Evolutionary conservation across 768 basidiomycete genomes (phyloP).

Genomic region (Lactarius sp.): DNA sequence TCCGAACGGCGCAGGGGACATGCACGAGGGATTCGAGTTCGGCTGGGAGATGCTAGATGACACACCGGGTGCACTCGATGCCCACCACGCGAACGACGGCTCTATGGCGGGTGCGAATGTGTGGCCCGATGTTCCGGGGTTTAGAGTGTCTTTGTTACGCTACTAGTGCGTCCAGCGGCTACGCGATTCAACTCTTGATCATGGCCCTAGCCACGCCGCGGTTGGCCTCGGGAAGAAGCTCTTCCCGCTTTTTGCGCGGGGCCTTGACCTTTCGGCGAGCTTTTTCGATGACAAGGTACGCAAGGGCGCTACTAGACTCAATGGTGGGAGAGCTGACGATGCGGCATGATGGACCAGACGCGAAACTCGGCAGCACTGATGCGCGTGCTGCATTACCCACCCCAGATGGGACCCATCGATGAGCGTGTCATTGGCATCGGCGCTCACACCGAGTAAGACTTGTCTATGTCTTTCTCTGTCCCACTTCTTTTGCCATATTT

Average conservation of each 20-base stretch:
- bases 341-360: constrained; percentile 37
- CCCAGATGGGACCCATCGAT: constrained; percentile 55
- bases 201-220: constrained; percentile 43
- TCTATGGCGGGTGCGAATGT: constrained; percentile 68
- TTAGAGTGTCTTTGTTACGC: constrained; percentile 51
- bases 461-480: constrained; percentile 26
- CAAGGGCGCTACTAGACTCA: background rate
- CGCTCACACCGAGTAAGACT: constrained; percentile 67
- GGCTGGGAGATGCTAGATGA: constrained; percentile 59
- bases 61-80: constrained; percentile 26
- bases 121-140: constrained; percentile 66
- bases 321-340: background rate
- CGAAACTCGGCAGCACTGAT: constrained; percentile 59
- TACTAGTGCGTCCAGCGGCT: constrained; percentile 54
- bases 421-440: constrained; percentile 78
- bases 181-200: background rate
- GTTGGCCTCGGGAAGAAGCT: constrained; percentile 49
- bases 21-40: constrained; percentile 89
- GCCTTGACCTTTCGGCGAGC: constrained; percentile 52
- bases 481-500: background rate
- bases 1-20: constrained; percentile 71
- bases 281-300: constrained; percentile 67
- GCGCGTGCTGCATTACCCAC: constrained; percentile 71
- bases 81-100: constrained; percentile 41
- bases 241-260: constrained; percentile 68